Evolutionary conservation across 306 rosid genomes (phyloP), one percentile per base, ranked within the genome.

Genomic region (Alnus glutinosa): DNA sequence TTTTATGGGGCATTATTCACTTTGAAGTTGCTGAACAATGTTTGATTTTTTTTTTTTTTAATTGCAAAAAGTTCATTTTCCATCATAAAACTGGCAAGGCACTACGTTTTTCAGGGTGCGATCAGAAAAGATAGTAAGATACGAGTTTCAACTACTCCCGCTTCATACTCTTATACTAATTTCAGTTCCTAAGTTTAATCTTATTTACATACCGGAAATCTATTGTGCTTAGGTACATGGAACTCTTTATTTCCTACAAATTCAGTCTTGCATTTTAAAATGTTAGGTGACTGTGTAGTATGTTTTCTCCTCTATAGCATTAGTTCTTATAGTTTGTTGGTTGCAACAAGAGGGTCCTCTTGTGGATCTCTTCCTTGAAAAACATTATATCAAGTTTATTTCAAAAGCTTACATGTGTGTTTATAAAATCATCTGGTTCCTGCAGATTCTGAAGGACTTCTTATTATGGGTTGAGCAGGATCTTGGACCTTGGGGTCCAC

Each of bases 401-500:
- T 15, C 28, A 18, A 67, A 39, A 5, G 50, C 16, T 42, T 39
- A 67, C 30, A 42, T 67, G 4, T 37, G 23, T 11, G 18, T 39
- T 15, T 37, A 42, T 0, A 9, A 67, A 66, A 68, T 42, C 72
- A 68, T 42, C 30, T 39, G 47, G 32, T 42, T 68, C 13, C 72
- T 68, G 72, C 72, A 68, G 72, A 70, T 83, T 79, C 75, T 86
- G 91, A 94, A 94, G 97, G 91, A 89, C 83, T 94, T 94, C 82
- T 81, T 94, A 66, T 4, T 91, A 84, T 92, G 97, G 98, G 97
- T 94, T 63, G 82, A 92, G 66, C 85, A 79, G n/a, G 98, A 94
- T 88, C 98, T 94, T 85, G 98, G 98, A 16, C 82, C 85, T 7
- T 94, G 98, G 98, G 98, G 98, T 50, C 98, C 98, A 42, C 59